phyloP scores from a whole-genome alignment of 495 filamentous ascomycete genomes.

The Penicillium canescens region DNA sequence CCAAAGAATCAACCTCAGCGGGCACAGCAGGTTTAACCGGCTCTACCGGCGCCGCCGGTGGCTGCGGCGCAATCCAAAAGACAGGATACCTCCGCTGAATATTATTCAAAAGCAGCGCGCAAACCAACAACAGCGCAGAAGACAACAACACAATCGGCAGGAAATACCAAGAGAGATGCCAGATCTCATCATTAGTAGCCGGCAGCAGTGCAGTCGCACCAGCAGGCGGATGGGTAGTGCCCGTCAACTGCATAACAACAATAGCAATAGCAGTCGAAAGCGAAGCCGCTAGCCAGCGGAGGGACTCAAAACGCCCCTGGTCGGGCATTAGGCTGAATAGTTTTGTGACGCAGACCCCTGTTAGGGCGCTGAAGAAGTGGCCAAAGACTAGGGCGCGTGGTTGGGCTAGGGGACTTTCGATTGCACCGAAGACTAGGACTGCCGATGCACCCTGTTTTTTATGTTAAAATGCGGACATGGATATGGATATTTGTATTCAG shows the following conservation, averaged over 20 bases:
- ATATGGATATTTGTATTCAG: not conserved
- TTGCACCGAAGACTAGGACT: conserved; percentile 65
- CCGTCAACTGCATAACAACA: conserved; percentile 69
- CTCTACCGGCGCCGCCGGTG: conserved; percentile 8
- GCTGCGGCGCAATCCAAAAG: conserved; percentile 57
- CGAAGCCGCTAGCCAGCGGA: conserved; percentile 68
- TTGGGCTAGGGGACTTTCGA: conserved; percentile 73
- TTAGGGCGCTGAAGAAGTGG: conserved; percentile 63
- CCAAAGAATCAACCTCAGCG: not conserved
- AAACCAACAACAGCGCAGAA: conserved; percentile 57
- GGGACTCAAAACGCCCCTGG: conserved; percentile 41
- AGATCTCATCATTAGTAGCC: conserved; percentile 55
- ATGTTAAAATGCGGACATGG: not conserved
- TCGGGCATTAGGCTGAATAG: conserved; percentile 60
- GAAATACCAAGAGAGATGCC: conserved; percentile 67
- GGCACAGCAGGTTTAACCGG: not conserved
- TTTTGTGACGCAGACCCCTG: conserved; percentile 65
- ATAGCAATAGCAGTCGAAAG: conserved; percentile 64
- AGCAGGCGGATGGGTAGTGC: conserved; percentile 78
- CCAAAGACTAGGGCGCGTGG: conserved; percentile 70
- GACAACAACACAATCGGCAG: conserved; percentile 64
- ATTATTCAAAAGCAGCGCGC: conserved; percentile 72
- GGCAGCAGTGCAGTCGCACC: conserved; percentile 80
- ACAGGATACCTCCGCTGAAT: conserved; percentile 67
- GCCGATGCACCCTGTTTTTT: conserved; percentile 64